A percentile compares a stretch with the other conserved stretches of the same genome.
phyloP scores from a whole-genome alignment of 352 stramenopile species.

The Pythium angustatum region DNA sequence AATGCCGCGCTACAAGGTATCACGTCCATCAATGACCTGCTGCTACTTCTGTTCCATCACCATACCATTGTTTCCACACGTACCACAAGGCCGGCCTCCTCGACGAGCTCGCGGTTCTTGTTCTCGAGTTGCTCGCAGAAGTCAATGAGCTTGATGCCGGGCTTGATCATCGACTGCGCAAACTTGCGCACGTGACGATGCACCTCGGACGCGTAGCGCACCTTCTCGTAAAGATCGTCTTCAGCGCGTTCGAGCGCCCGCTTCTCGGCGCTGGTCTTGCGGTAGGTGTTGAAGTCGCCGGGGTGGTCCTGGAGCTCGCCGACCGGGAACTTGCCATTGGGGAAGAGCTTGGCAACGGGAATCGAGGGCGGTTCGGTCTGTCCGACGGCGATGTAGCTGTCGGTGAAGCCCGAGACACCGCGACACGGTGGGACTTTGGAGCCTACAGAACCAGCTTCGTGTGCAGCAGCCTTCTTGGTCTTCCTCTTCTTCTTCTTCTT shows the following conservation, averaged over 20 bases:
- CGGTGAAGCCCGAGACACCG: constrained; percentile 88
- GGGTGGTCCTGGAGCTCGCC: constrained; percentile 94
- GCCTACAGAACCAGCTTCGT: not conserved
- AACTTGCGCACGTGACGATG: constrained; percentile 92
- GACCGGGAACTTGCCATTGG: constrained; percentile 73
- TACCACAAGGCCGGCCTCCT: constrained; percentile 89
- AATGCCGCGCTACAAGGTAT: too few species aligned
- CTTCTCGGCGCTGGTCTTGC: constrained; percentile 83
- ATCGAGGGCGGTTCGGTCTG: constrained; percentile 97
- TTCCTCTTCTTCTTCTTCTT: constrained; percentile 66
- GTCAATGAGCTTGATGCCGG: constrained; percentile 95
- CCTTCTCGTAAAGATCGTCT: constrained; percentile 55
- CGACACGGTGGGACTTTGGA: constrained; percentile 63
- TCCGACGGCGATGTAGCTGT: constrained; percentile 92
- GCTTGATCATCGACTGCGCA: constrained; percentile 96
- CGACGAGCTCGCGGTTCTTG: constrained; percentile 95
- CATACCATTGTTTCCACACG: too few species aligned
- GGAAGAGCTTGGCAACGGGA: constrained; percentile 78
- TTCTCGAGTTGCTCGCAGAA: constrained; percentile 96
- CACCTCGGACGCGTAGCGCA: constrained; percentile 94
- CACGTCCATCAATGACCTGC: too few species aligned
- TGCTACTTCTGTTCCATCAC: too few species aligned
- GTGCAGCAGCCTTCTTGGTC: constrained; percentile 8
- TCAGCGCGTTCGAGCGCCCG: constrained; percentile 82
- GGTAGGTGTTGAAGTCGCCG: too few species aligned